Evolutionary conservation across 371 early-diverging fungal genomes (phyloP).

Genomic region (Syncephalastrum racemosum): DNA sequence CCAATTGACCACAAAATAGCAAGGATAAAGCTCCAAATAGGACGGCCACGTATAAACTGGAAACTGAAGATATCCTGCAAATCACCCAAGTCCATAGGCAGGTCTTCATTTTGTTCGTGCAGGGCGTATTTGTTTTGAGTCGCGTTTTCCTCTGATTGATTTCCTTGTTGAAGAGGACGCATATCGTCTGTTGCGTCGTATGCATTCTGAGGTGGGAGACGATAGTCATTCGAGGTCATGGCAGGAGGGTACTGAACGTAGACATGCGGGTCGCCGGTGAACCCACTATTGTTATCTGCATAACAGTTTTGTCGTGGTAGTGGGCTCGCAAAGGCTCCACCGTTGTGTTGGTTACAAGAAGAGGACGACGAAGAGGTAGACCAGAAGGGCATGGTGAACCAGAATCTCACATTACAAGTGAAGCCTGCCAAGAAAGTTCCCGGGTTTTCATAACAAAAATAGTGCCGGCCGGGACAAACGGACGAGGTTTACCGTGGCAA

Average conservation of each 20-base stretch:
- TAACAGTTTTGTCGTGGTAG: conserved; percentile 15
- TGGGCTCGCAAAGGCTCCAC: too few relatives aligned
- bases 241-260: conserved; percentile 1
- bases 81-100: conserved; percentile 31
- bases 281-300: conserved; percentile 2
- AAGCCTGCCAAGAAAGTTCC: too few relatives aligned
- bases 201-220: not conserved
- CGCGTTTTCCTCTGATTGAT: not conserved
- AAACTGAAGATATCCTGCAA: conserved; percentile 37
- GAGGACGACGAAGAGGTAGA: too few relatives aligned
- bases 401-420: too few relatives aligned
- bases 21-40: conserved; percentile 32
- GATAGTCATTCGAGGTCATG: conserved; percentile 6
- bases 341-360: too few relatives aligned
- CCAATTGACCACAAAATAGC: conserved; percentile 43
- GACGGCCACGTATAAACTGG: conserved; percentile 31
- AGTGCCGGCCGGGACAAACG: too few relatives aligned
- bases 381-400: too few relatives aligned
- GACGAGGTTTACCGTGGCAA: too few relatives aligned
- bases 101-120: conserved; percentile 27
- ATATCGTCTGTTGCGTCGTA: not conserved
- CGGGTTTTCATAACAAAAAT: too few relatives aligned
- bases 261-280: conserved; percentile 3
- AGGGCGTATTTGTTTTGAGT: conserved; percentile 10
- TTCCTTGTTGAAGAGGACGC: too few relatives aligned